Percentiles rank a stretch among this genome's conserved stretches.
phyloP scores from a whole-genome alignment of 768 basidiomycete genomes.

The Auriscalpium microsporum region DNA sequence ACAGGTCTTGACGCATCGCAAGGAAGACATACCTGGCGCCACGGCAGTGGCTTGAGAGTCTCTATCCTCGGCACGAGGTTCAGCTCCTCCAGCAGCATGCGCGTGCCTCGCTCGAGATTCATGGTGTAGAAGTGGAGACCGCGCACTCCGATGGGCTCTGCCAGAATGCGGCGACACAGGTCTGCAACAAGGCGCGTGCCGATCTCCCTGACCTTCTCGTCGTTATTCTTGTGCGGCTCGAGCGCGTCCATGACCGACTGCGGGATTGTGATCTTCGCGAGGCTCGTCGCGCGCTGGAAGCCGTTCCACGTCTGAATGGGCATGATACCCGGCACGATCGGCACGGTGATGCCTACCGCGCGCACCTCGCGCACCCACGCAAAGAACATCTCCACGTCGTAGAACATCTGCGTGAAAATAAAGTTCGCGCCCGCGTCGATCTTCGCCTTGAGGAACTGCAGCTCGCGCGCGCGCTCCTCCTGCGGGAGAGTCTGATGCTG shows the following conservation, averaged over 20 bases:
- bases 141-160: constrained; percentile 70
- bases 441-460: constrained; percentile 84
- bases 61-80: constrained; percentile 82
- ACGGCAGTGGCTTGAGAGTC: constrained; percentile 90
- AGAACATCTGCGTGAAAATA: constrained; percentile 99
- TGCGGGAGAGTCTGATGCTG: constrained; percentile 67
- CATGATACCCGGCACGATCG: constrained; percentile 89
- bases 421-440: constrained; percentile 84
- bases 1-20: no score
- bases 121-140: constrained; percentile 96
- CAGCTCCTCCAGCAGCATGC: constrained; percentile 90
- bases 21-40: constrained; percentile 68
- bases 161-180: constrained; percentile 84
- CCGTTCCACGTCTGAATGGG: constrained; percentile 97
- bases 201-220: constrained; percentile 85
- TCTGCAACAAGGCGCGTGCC: constrained; percentile 94
- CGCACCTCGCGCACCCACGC: constrained; percentile 81
- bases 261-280: constrained; percentile 76
- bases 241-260: constrained; percentile 65
- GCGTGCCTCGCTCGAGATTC: constrained; percentile 93
- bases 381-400: constrained; percentile 87
- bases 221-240: constrained; percentile 83
- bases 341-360: constrained; percentile 78
- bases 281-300: constrained; percentile 69
- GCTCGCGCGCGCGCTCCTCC: constrained; percentile 69